Evolutionary conservation across 257 asterid genomes (phyloP).

Genomic region (Henckelia pumila): DNA sequence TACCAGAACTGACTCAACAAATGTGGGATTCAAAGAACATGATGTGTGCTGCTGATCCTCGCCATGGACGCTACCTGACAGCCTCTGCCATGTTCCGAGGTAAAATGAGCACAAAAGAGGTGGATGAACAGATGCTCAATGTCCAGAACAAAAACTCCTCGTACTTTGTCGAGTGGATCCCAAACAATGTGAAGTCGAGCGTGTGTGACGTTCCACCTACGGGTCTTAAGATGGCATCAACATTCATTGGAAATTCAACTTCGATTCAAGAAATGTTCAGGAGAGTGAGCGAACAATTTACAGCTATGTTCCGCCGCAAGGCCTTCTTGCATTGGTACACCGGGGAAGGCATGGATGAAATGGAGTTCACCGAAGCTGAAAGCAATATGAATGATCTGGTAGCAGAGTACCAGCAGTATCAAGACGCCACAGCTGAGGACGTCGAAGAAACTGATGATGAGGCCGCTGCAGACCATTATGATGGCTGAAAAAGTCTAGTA

Average conservation of each 20-base stretch:
- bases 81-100: slow-evolving; percentile 77
- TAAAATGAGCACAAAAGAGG: slow-evolving; percentile 72
- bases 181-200: slow-evolving; percentile 65
- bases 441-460: slow-evolving; percentile 51
- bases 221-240: slow-evolving; percentile 56
- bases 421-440: slow-evolving; percentile 62
- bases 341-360: slow-evolving; percentile 71
- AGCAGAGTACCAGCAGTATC: slow-evolving; percentile 64
- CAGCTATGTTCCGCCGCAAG: slow-evolving; percentile 68
- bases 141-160: slow-evolving; percentile 74
- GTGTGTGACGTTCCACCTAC: slow-evolving; percentile 68
- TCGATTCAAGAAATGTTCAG: slow-evolving; percentile 68
- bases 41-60: slow-evolving; percentile 76
- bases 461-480: slow-evolving; percentile 40
- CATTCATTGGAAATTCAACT: slow-evolving; percentile 59
- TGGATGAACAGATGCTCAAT: slow-evolving; percentile 63
- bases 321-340: slow-evolving; percentile 69
- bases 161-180: slow-evolving; percentile 67
- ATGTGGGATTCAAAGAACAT: slow-evolving; percentile 74
- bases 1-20: slow-evolving; percentile 62
- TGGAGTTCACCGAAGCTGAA: slow-evolving; percentile 71
- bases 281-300: slow-evolving; percentile 68
- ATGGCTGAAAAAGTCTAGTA: slow-evolving; percentile 21
- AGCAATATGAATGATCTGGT: slow-evolving; percentile 72
- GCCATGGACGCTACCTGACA: slow-evolving; percentile 61